phyloP scores from a whole-genome alignment of 257 asterid genomes.

The Forsythia suspensa region DNA sequence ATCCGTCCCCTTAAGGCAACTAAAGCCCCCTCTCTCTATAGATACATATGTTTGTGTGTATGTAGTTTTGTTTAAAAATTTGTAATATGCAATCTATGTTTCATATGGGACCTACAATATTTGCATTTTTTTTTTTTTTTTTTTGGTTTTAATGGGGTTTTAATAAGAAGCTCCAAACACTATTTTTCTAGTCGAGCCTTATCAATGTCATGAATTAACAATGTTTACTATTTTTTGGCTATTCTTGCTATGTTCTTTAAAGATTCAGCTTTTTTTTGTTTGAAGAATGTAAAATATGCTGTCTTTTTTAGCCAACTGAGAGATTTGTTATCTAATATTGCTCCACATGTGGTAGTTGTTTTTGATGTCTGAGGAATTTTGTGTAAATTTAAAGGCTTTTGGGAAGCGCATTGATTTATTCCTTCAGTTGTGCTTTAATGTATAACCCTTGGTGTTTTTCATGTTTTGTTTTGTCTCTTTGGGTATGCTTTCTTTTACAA shows the following conservation, averaged over 20 bases:
- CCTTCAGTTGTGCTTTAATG: not conserved
- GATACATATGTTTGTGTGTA: not conserved
- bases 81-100: not conserved
- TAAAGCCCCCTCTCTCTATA: constrained; percentile 10
- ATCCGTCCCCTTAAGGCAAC: constrained; percentile 34
- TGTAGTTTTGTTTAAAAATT: not conserved
- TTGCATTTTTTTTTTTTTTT: no score
- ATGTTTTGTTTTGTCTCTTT: not conserved
- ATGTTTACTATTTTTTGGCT: not conserved
- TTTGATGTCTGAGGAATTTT: not conserved
- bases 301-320: not conserved
- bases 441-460: no score
- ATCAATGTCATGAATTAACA: not conserved
- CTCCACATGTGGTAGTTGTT: not conserved
- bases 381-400: not conserved
- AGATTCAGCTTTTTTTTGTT: constrained; percentile 7
- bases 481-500: not conserved
- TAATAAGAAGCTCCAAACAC: not conserved
- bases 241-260: not conserved
- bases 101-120: not conserved
- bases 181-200: not conserved
- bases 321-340: not conserved
- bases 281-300: constrained; percentile 1
- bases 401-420: not conserved
- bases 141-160: no score